Base-by-base conservation (phyloP, 2,329 filamentous ascomycete species). In the Aspergillus sp. region DNA sequence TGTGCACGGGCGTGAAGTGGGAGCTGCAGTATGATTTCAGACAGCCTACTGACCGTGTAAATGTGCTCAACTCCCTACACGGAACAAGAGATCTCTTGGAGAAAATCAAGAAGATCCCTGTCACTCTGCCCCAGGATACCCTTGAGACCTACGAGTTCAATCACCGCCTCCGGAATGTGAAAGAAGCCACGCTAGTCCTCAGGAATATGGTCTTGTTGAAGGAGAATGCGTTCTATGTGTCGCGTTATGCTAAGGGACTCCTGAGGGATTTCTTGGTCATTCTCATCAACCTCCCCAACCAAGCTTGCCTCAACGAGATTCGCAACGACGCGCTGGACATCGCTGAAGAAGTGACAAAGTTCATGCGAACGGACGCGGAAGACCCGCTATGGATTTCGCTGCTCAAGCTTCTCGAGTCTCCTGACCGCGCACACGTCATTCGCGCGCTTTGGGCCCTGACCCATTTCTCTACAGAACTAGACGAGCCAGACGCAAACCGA, bases 201-300 rank as follows among this genome's bases (percentile, higher is more conserved):
- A 85, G 94, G 47, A 99, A 99, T 69, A 96, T 99, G 91, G 87
- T 92, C n/a, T 89, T 95, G 71, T 78, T 96, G 17, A 83, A 86
- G 19, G 91, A 96, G 56, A 99, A 99, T 66, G 93, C 93, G 0
- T 75, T 81, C 20, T 94, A 91, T 67, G 81, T 95, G 63, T 82
- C 90, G 4, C 84, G 87, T 20, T 85, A 93, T 54, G 83, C 83
- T 14, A 65, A 66, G 22, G 66, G 67, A 7, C 80, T 90, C 1
- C 76, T 95, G 36, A 87, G 88, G 65, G 92, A 96, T 63, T 82
- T 95, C 46, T 78, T 97, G 51, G 89, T 89, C 65, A 89, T 97
- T 56, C 79, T 90, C 20, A 77, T 96, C 42, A 88, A 87, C 60
- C 79, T 96, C 2, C 92, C 92, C 2, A 76, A 82, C 10, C 82